A percentile compares a stretch with the other conserved stretches of the same genome.
These are phyloP conservation scores for Maudiozyma bulderi DNA, from an alignment of 805 yeast genomes.

Conservation along the genomic window DNA sequence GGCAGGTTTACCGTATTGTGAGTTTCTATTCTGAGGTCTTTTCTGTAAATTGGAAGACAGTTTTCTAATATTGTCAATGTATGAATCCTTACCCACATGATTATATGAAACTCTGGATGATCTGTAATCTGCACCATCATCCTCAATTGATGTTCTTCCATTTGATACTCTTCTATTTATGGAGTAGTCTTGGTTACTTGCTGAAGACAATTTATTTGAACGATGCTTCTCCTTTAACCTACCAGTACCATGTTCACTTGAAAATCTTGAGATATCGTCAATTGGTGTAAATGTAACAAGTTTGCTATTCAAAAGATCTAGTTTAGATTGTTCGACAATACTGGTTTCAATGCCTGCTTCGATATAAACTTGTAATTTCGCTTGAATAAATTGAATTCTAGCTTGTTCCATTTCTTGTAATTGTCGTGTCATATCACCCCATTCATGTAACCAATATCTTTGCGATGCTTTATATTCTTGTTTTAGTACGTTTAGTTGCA, in stretches of 20 bases:
- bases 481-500: conserved; percentile 21
- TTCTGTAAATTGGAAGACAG: conserved; percentile 22
- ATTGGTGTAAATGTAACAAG: conserved; percentile 21
- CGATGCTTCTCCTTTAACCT: conserved; percentile 18
- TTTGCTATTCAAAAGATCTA: conserved; percentile 19
- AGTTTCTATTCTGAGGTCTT: conserved; percentile 1
- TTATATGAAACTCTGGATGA: background rate
- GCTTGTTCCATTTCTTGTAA: conserved; percentile 25
- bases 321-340: conserved; percentile 21
- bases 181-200: background rate
- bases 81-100: background rate
- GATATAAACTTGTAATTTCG: conserved; percentile 21
- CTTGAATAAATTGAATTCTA: conserved; percentile 23
- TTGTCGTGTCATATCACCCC: conserved; percentile 21
- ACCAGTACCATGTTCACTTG: conserved; percentile 28
- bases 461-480: conserved; percentile 27
- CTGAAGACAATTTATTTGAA: no score
- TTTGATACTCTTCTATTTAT: background rate
- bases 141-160: background rate
- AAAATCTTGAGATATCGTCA: conserved; percentile 25
- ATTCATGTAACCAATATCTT: conserved; percentile 26
- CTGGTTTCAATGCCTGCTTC: conserved; percentile 19
- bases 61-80: conserved; percentile 23
- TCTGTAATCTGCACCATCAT: background rate
- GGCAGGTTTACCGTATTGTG: background rate